phyloP scores from a whole-genome alignment of 2,329 filamentous ascomycete genomes.

The Nothomitra cinnamomea region DNA sequence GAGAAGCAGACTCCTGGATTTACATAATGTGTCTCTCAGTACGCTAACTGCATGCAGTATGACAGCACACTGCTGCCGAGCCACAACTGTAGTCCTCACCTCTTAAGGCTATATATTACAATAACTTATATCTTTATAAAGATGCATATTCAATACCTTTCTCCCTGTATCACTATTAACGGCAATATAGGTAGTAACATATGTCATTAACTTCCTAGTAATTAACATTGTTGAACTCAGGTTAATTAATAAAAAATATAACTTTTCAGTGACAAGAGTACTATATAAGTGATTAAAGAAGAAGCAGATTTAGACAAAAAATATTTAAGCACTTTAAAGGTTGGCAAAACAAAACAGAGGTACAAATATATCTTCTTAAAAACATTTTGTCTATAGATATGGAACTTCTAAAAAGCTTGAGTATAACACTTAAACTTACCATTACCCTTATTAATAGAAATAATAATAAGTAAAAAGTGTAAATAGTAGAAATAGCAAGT shows the following conservation, averaged over 20 bases:
- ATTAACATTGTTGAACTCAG: neutral
- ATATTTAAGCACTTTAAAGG: neutral
- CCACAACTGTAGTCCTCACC: too few relatives aligned
- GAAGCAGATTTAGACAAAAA: neutral
- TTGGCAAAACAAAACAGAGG: neutral
- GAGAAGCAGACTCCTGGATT: too few relatives aligned
- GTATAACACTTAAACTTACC: neutral
- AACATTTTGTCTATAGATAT: neutral
- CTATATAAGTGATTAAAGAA: neutral
- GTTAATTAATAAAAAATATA: neutral
- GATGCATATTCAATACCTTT: neutral
- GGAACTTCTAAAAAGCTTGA: neutral
- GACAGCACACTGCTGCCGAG: too few relatives aligned
- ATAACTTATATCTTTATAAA: too few relatives aligned
- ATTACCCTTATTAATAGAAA: neutral
- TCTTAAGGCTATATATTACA: too few relatives aligned
- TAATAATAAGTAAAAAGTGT: neutral
- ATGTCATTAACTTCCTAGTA: neutral
- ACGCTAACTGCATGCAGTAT: too few relatives aligned
- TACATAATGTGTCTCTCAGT: too few relatives aligned
- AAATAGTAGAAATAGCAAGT: neutral
- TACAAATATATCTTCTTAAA: neutral
- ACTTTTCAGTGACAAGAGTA: neutral
- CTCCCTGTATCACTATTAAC: neutral
- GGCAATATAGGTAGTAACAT: neutral